Percentiles rank a stretch among this genome's conserved stretches.
phyloP scores from a whole-genome alignment of 805 yeast species.

The Yarrowia sp. region DNA sequence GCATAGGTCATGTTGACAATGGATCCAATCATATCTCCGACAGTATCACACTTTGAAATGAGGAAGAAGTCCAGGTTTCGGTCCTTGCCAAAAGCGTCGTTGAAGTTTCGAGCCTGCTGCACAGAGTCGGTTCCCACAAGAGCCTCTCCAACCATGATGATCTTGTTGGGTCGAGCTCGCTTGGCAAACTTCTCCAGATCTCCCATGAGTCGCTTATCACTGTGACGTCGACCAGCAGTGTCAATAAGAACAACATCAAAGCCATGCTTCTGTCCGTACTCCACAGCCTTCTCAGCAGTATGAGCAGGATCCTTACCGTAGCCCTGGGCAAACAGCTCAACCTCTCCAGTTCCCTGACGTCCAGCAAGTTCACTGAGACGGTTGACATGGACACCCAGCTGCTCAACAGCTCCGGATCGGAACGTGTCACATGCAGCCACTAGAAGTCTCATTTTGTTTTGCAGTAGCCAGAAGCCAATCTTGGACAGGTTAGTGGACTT shows the following conservation, averaged over 20 bases:
- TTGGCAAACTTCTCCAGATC: constrained; percentile 94
- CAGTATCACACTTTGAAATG: constrained; percentile 95
- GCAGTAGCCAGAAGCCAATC: constrained; percentile 92
- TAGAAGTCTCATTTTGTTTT: constrained; percentile 82
- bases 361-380: constrained; percentile 75
- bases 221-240: constrained; percentile 97
- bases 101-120: constrained; percentile 91
- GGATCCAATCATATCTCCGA: constrained; percentile 93
- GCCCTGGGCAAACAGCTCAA: constrained; percentile 91
- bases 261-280: constrained; percentile 69
- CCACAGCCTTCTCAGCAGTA: constrained; percentile 89
- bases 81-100: constrained; percentile 86
- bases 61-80: constrained; percentile 87
- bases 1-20: constrained; percentile 98
- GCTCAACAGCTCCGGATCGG: constrained; percentile 99
- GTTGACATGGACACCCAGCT: constrained; percentile 89
- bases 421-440: constrained; percentile 98
- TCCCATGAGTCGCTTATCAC: constrained; percentile 93
- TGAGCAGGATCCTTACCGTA: constrained; percentile 98
- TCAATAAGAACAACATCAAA: constrained; percentile 92
- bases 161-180: constrained; percentile 93
- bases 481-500: constrained; percentile 95
- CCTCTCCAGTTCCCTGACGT: constrained; percentile 55
- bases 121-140: constrained; percentile 97
- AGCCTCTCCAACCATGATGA: constrained; percentile 99